A percentile compares a stretch with the other conserved stretches of the same genome.
Conservation (phyloP, 2,329 filamentous ascomycete genomes). For the Phyllosticta paracitricarpa region DNA sequence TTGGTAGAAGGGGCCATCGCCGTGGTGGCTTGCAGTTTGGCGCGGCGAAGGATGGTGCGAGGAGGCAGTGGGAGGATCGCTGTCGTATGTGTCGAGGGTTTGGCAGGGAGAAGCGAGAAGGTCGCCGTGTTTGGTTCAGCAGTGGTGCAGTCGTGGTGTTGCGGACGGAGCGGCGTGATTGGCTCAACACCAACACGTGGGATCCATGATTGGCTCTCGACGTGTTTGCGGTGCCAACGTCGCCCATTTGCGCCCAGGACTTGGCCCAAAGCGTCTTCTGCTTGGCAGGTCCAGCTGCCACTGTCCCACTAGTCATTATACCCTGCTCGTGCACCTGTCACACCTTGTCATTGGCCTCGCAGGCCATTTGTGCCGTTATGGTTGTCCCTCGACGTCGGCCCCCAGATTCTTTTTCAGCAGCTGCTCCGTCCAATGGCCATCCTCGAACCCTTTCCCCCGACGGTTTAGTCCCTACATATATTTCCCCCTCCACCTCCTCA, state of each 20-base stretch:
- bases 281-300: neutral
- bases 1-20: neutral
- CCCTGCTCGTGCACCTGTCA: constrained; percentile 5
- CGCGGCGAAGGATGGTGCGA: neutral
- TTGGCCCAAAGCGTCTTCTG: neutral
- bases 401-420: constrained; percentile 2
- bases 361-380: neutral
- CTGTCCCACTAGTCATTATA: neutral
- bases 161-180: neutral
- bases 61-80: neutral
- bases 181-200: neutral
- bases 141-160: neutral
- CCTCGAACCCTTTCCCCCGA: neutral
- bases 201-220: neutral
- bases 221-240: neutral
- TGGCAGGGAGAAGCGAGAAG: neutral
- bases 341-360: neutral
- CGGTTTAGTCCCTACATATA: neutral
- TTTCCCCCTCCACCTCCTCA: neutral
- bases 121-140: too few relatives aligned
- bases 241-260: neutral
- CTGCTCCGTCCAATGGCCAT: neutral
- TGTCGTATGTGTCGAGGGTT: neutral
- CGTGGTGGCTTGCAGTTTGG: neutral
- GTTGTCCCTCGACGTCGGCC: neutral